Evolutionary conservation across 768 basidiomycete species (phyloP), one percentile per base, ranked within the genome.

Genomic region (Amanita pallidorosea): DNA sequence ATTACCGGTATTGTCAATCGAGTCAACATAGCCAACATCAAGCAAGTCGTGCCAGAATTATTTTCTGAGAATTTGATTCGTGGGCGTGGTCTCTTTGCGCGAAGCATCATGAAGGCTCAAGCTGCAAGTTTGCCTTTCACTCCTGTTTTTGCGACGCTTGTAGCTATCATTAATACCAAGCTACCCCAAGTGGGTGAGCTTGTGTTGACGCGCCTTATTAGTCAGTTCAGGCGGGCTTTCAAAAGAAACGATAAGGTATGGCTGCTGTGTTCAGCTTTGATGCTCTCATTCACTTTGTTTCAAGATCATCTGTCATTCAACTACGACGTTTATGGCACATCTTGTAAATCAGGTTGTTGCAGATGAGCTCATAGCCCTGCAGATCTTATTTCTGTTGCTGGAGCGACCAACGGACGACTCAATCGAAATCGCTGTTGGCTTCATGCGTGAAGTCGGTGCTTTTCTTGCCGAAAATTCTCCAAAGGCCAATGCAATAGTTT

Each of bases 1-100:
- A 88, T 99, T 61, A 98, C 96, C 25, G 96, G 96, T 91, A 86
- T 98, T 58, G 95, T 98, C 75, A 99, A 99, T 75, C 87, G 96
- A 75, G 90, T 99, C 70, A 97, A 98, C 65, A 76, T 92, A 17
- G 76, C 83, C 58, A 98, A 98, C 65, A 99, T 99, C 79, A 96
- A 97, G 68, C 79, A 85, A 59, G 79, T 95, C 56, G 79, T 92
- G 0, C 90, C 91, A 0, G 90, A 95, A 64, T 68, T 99, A 22
- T 97, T 99, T 60, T 67, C 80, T 1, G 96, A 99, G 67, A 96
- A 99, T 67, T 77, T 99, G 27, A 80, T 98, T 54, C 81, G 93
- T 43, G 96, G 96, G 1, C 77, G 90, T 22, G 96, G 96, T 1
- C 73, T 99, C 36, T 96, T 98, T 62, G 78, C 89, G 18, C 73